Conservation (phyloP, 345 rosid genomes). For the Eutrema yunnanense region DNA sequence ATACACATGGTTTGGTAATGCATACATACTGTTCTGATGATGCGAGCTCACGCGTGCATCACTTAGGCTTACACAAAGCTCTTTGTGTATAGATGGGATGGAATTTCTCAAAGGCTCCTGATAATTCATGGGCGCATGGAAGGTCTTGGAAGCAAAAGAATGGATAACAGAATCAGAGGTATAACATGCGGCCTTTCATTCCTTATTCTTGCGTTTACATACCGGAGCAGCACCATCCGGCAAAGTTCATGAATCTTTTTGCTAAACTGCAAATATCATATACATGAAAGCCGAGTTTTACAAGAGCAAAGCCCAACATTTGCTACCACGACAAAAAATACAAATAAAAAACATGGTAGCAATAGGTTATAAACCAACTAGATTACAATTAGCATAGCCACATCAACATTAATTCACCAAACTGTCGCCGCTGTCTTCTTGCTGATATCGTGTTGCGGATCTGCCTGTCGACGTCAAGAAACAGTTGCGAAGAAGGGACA, state of each 20-base stretch:
- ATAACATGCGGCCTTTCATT: slow-evolving; percentile 34
- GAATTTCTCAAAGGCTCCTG: slow-evolving; percentile 79
- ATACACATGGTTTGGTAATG: slow-evolving; percentile 89
- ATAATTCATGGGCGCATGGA: slow-evolving; percentile 84
- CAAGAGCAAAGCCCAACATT: no score
- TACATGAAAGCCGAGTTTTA: no score
- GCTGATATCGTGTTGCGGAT: no score
- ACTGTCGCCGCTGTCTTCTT: no score
- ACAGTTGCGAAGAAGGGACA: no score
- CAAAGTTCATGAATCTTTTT: slow-evolving; percentile 5
- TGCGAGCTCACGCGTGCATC: slow-evolving; percentile 70
- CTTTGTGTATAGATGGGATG: slow-evolving; percentile 95
- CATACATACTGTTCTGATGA: slow-evolving; percentile 85
- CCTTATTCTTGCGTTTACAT: slow-evolving; percentile 26
- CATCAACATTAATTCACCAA: no score
- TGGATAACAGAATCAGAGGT: slow-evolving; percentile 96
- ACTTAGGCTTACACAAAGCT: slow-evolving; percentile 96
- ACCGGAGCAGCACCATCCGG: background rate
- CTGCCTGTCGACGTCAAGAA: no score
- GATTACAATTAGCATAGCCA: no score
- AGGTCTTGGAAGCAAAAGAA: slow-evolving; percentile 94
- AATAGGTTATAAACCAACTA: no score
- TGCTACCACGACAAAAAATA: no score
- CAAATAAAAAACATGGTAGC: no score
- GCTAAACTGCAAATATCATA: no score